A percentile compares a stretch with the other conserved stretches of the same genome.
Evolutionary conservation across 495 filamentous ascomycete genomes (phyloP).

Genomic region (Astrothelium macrocarpum): DNA sequence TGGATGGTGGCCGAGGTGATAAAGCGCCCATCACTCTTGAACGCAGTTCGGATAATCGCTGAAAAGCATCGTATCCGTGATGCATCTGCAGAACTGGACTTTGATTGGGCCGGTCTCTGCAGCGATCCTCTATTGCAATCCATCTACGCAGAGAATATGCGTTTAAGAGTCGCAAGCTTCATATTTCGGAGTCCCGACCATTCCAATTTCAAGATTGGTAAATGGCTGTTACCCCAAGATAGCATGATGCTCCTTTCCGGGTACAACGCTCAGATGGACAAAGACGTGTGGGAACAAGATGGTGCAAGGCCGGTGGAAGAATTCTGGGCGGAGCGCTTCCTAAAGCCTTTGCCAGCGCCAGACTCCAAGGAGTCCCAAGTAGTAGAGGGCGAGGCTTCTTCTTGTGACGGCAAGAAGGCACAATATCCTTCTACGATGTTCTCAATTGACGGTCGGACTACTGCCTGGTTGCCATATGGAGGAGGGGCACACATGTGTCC

Average conservation of each 20-base stretch:
- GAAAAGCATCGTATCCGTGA: neutral
- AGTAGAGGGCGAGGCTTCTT: neutral
- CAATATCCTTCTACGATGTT: neutral
- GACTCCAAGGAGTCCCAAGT: neutral
- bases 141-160: neutral
- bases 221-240: neutral
- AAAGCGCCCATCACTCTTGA: neutral
- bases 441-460: neutral
- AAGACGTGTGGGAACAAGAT: neutral
- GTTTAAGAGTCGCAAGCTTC: neutral
- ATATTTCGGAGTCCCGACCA: neutral
- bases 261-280: neutral
- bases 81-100: neutral
- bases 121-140: neutral
- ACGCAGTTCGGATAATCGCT: neutral
- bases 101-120: neutral
- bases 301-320: neutral
- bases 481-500: neutral
- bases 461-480: neutral
- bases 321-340: neutral
- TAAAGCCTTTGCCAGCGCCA: neutral
- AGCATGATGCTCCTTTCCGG: neutral
- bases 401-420: neutral
- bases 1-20: neutral
- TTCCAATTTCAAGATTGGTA: neutral